Conservation (phyloP, 805 yeast species). For the Hanseniaspora hatyaiensis region DNA sequence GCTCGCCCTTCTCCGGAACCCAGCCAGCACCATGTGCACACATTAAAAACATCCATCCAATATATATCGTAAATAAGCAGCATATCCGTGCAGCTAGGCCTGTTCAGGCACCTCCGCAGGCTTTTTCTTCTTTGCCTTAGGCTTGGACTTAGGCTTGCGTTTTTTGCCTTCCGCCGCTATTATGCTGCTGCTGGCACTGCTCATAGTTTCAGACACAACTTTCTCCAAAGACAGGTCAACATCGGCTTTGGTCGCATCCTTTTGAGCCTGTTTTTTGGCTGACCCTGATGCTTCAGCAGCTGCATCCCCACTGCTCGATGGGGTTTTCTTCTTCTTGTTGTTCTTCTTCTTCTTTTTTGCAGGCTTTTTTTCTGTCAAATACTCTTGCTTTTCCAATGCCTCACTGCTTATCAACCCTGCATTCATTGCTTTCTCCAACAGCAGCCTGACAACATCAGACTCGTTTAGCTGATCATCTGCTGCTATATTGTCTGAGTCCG, state of each 20-base stretch:
- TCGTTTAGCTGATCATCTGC: neutral
- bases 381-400: constrained; percentile 2
- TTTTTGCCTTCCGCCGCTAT: too few relatives aligned
- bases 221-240: neutral
- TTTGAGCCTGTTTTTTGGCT: neutral
- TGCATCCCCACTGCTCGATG: neutral
- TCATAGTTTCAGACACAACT: constrained; percentile 5
- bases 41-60: too few relatives aligned
- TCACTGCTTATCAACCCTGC: constrained; percentile 11
- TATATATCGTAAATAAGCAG: too few relatives aligned
- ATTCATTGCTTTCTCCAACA: constrained; percentile 13
- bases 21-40: too few relatives aligned
- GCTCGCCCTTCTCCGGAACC: too few relatives aligned
- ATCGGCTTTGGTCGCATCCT: neutral
- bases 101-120: too few relatives aligned
- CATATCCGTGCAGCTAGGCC: too few relatives aligned
- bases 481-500: neutral
- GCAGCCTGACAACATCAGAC: constrained; percentile 3
- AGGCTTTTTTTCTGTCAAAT: neutral
- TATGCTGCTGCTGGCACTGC: too few relatives aligned
- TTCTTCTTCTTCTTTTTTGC: neutral
- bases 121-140: neutral
- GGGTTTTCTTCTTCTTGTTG: neutral
- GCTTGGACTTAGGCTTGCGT: neutral
- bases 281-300: neutral